Evolutionary conservation across 129 eudicot species (phyloP).

Genomic region (Glebionis coronaria): DNA sequence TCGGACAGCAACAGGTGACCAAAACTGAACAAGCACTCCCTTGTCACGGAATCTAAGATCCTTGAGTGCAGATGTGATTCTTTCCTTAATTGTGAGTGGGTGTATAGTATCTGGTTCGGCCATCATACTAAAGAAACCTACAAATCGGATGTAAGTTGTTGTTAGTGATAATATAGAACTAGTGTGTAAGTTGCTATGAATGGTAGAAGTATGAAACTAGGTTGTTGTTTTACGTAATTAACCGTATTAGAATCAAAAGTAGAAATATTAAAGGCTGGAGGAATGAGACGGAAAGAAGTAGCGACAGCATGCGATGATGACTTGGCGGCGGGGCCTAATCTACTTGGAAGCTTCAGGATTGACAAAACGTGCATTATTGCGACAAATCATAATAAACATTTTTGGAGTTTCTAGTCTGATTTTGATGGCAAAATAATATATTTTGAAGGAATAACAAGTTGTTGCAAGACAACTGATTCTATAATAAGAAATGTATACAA

Average conservation of each 20-base stretch:
- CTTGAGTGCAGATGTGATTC: conserved; percentile 1
- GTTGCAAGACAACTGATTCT: no score
- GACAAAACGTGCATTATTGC: neutral
- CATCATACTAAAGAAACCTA: conserved; percentile 8
- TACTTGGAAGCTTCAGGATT: neutral
- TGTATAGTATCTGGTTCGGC: neutral
- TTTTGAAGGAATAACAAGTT: no score
- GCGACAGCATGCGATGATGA: neutral
- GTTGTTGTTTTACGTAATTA: neutral
- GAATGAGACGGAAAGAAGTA: no score
- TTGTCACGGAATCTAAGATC: conserved; percentile 2
- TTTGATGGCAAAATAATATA: no score
- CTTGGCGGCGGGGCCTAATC: neutral
- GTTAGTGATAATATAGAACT: no score
- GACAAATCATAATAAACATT: neutral
- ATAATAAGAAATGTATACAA: no score
- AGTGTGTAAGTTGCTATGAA: neutral
- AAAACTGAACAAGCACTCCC: conserved; percentile 17
- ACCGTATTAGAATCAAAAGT: neutral
- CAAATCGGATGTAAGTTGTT: neutral
- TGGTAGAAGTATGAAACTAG: neutral
- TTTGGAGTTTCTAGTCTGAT: neutral
- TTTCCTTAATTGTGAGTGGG: conserved; percentile 6
- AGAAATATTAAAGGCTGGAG: neutral
- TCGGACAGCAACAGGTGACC: conserved; percentile 18